Evolutionary conservation across 768 basidiomycete genomes (phyloP), one percentile per base, ranked within the genome.

Genomic region (Imleria badia): DNA sequence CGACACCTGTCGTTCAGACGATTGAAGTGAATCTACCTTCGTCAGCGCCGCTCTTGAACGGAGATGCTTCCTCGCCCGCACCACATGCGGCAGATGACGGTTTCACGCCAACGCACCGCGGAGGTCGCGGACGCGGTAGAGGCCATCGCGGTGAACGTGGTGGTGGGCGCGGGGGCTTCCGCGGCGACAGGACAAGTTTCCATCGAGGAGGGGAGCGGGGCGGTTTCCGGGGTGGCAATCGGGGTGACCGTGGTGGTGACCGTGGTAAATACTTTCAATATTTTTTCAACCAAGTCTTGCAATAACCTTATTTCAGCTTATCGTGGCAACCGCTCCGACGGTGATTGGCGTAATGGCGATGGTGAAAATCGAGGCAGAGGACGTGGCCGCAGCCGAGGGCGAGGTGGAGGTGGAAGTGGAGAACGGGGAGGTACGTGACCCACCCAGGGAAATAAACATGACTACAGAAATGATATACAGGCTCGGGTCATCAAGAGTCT

Each of bases 61-160:
- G 62, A 6, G 66, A 60, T 15, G 64, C 59, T 52, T 64, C 57
- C 19, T 52, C 63, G 13, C 20, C 67, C 15, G 61, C 62, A 30
- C 61, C 64, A 26, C 63, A 31, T 8, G 31, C 49, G 8, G 85
- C 82, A 45, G 84, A 85, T 4, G 87, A 89, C 35, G 87, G 87
- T 6, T 90, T 89, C 65, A 79, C 69, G 3, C 75, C 75, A 49
- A 65, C 78, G 15, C 26, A 43, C 6, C 70, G 82, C 9, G 77
- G 78, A 45, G 77, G 78, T 39, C 78, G 81, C 48, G 80, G 81
- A 41, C 75, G 77, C 38, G 73, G 75, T 48, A 76, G 78, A 55
- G 73, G 72, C 29, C 59, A 64, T 53, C 72, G 76, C 43, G 75
- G 76, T 45, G 76, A 73, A 52, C 75, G 76, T 47, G 78, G 78